phyloP scores from a whole-genome alignment of 352 stramenopile genomes.

The Halophytophthora polymorphica region DNA sequence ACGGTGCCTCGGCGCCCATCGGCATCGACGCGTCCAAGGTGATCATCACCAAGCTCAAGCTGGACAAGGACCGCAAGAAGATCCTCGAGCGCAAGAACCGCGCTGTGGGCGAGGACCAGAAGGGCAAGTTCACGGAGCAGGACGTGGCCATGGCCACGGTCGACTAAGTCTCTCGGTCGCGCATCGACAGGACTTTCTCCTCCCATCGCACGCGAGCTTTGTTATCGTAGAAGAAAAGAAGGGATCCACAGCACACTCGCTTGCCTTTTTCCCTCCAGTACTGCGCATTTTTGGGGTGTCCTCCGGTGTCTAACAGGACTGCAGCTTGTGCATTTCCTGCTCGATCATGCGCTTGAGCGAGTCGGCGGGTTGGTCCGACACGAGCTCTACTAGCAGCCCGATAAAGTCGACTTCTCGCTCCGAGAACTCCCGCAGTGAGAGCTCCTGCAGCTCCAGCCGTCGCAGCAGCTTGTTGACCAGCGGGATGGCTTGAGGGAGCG shows the following conservation, averaged over 20 bases:
- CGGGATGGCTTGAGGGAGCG: conserved; percentile 62
- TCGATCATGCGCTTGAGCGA: conserved; percentile 72
- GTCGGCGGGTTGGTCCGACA: conserved; percentile 62
- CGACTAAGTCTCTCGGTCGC: conserved; percentile 68
- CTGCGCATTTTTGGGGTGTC: not conserved
- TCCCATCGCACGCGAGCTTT: conserved; percentile 23
- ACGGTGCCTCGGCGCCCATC: conserved; percentile 94
- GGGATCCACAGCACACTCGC: conserved; percentile 22
- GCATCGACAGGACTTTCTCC: conserved; percentile 2
- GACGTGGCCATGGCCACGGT: conserved; percentile 87
- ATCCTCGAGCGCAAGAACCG: conserved; percentile 98
- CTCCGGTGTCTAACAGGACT: conserved; percentile 4
- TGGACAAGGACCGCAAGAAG: conserved; percentile 99
- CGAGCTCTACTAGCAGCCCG: conserved; percentile 72
- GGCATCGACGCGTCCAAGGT: conserved; percentile 98
- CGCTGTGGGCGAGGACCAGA: conserved; percentile 65
- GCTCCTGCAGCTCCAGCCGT: conserved; percentile 67
- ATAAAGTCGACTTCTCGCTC: conserved; percentile 81
- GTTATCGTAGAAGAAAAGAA: conserved; percentile 46
- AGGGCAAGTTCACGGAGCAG: conserved; percentile 90
- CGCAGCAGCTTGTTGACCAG: conserved; percentile 67
- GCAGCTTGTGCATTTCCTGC: conserved; percentile 61
- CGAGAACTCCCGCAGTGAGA: conserved; percentile 67
- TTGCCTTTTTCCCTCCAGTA: conserved; percentile 14
- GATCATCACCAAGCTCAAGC: conserved; percentile 99